Conservation (phyloP, 805 yeast genomes). For the Hanseniaspora thailandica region DNA sequence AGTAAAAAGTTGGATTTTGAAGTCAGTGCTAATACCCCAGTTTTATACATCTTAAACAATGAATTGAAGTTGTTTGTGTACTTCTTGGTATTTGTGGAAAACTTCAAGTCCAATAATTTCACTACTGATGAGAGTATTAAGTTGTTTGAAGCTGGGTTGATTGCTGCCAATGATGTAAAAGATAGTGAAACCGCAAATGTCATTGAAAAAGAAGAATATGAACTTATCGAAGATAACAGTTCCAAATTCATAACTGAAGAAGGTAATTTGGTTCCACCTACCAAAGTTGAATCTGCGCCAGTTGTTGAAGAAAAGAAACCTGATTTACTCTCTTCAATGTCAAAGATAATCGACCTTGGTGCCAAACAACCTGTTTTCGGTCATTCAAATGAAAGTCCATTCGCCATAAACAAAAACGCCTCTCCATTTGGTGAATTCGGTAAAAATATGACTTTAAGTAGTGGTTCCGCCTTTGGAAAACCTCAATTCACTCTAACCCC, state of each 20-base stretch:
- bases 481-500: slow-evolving; percentile 22
- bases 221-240: neutral
- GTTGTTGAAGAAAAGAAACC: neutral
- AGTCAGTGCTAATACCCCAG: slow-evolving; percentile 50
- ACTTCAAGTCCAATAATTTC: slow-evolving; percentile 32
- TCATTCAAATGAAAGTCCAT: neutral
- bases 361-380: neutral
- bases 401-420: neutral
- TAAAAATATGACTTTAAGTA: neutral
- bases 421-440: neutral
- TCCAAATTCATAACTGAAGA: neutral
- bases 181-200: neutral
- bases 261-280: neutral
- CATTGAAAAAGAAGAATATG: neutral
- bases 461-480: slow-evolving; percentile 16
- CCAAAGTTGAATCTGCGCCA: neutral
- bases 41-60: slow-evolving; percentile 49
- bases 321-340: neutral
- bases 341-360: neutral
- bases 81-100: slow-evolving; percentile 49
- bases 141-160: neutral
- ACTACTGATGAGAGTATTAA: slow-evolving; percentile 19
- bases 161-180: neutral
- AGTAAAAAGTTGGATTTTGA: slow-evolving; percentile 53
- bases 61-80: slow-evolving; percentile 53